Evolutionary conservation across 1,284 basidiomycete species (phyloP).

Genomic region (Wallemia ichthyophaga): DNA sequence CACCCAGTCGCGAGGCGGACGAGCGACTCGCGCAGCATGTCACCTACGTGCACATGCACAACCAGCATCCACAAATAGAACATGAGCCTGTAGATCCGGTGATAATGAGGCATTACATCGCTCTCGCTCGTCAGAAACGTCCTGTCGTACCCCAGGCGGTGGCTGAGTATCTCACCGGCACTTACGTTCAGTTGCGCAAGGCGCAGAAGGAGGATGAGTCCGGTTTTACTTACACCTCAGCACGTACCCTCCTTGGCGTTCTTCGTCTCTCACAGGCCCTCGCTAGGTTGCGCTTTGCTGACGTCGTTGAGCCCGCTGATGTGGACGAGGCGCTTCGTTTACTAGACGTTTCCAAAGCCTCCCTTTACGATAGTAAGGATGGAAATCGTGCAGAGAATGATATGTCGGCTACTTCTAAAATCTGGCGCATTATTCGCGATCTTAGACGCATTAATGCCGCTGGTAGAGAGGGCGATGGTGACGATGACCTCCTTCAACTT

Average conservation of each 20-base stretch:
- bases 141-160: conserved; percentile 62
- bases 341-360: conserved; percentile 87
- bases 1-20: conserved; percentile 74
- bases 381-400: conserved; percentile 32
- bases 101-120: conserved; percentile 93
- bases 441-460: conserved; percentile 23
- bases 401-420: conserved; percentile 42
- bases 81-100: conserved; percentile 48
- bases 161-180: conserved; percentile 75
- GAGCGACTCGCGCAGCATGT: conserved; percentile 89
- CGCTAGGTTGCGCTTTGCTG: conserved; percentile 59
- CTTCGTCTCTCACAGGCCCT: conserved; percentile 82
- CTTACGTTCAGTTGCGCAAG: conserved; percentile 81
- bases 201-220: conserved; percentile 69
- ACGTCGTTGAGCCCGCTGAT: conserved; percentile 48
- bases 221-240: conserved; percentile 80
- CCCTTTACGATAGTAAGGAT: conserved; percentile 39
- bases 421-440: conserved; percentile 63
- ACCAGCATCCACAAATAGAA: conserved; percentile 44
- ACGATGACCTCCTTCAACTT: conserved; percentile 28
- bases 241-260: conserved; percentile 76
- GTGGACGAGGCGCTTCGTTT: conserved; percentile 89
- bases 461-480: conserved; percentile 22
- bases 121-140: conserved; percentile 58
- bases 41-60: conserved; percentile 94